Evolutionary conservation across 2,329 filamentous ascomycete species (phyloP), one percentile per base, ranked within the genome.

Genomic region (Aspergillus awamori): DNA sequence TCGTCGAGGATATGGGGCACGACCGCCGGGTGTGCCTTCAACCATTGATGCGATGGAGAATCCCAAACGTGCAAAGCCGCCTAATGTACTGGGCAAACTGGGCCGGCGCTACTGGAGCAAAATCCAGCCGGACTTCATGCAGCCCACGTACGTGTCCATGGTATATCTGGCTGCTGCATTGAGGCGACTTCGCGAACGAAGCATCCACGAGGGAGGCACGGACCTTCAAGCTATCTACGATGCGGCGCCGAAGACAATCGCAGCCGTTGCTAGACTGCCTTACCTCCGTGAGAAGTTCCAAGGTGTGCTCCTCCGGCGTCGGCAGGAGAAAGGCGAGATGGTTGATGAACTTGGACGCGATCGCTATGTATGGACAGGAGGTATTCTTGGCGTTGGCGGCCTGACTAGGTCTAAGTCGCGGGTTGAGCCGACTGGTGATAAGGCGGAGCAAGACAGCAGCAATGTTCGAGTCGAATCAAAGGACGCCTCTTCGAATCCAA

Each of bases 131-230:
- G 74, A 73, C 24, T 76, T 77, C 58, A 72, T 79, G 67, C 75
- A 77, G 58, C 80, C 80, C 13, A 76, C 76, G 6, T 82, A 82
- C 66, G 61, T 74, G 36, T 77, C 79, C 10, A 75, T 81, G 66
- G 74, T 82, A 13, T 74, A 78, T 59, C 69, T 82, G 24, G 78
- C 77, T 13, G 69, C 75, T n/a, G 72, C 76, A 8, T 67, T 81
- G 33, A 70, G 74, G 33, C 69, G 76, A 57, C 68, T 78, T 43
- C 75, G 76, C 39, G 69, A 70, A 15, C 69, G 68, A 30, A 78
- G 75, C 57, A 72, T 79, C 38, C 43, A 64, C 13, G 69, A 74
- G 38, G 75, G 76, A 43, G 71, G 67, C 5, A 53, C 62, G 13
- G 69, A 76, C 58, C 60, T 78, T 47, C 59, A 67, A 20, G 43